phyloP scores from a whole-genome alignment of 306 rosid genomes.

The Pyrus communis region DNA sequence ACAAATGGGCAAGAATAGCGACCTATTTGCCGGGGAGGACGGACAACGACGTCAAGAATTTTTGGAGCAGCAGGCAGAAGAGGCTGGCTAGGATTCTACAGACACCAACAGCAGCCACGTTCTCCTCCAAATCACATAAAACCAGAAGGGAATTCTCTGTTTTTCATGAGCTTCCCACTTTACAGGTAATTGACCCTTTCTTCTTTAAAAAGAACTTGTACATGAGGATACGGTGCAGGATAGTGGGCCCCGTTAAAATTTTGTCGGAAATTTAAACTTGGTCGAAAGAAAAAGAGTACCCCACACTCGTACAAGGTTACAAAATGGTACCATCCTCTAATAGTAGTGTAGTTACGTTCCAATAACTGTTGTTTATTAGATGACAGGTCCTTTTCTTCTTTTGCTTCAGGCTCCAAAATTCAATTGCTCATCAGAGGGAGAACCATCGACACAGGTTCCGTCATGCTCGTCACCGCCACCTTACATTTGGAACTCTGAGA shows the following conservation, averaged over 20 bases:
- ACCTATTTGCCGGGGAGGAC: conserved; percentile 71
- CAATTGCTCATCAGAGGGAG: conserved; percentile 60
- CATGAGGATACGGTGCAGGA: neutral
- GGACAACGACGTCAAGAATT: conserved; percentile 90
- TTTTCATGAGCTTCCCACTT: conserved; percentile 16
- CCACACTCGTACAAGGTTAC: too few relatives aligned
- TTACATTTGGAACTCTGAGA: conserved; percentile 23
- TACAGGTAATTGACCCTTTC: conserved; percentile 33
- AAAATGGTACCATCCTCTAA: neutral
- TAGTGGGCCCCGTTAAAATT: neutral
- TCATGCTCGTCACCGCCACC: conserved; percentile 29
- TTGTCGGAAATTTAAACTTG: neutral
- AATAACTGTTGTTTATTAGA: neutral
- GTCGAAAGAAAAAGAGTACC: too few relatives aligned
- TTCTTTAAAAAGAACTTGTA: neutral
- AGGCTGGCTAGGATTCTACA: conserved; percentile 72
- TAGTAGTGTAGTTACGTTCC: neutral
- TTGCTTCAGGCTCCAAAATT: conserved; percentile 43
- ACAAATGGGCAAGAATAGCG: conserved; percentile 94
- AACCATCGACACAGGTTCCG: conserved; percentile 33
- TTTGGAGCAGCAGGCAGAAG: conserved; percentile 94
- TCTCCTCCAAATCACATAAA: conserved; percentile 46
- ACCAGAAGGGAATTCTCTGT: conserved; percentile 23
- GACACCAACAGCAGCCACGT: conserved; percentile 24
- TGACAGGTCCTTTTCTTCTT: neutral